Percentiles rank a stretch among this genome's conserved stretches.
Evolutionary conservation across 495 filamentous ascomycete species (phyloP).

Genomic region (Usnea hakonensis): DNA sequence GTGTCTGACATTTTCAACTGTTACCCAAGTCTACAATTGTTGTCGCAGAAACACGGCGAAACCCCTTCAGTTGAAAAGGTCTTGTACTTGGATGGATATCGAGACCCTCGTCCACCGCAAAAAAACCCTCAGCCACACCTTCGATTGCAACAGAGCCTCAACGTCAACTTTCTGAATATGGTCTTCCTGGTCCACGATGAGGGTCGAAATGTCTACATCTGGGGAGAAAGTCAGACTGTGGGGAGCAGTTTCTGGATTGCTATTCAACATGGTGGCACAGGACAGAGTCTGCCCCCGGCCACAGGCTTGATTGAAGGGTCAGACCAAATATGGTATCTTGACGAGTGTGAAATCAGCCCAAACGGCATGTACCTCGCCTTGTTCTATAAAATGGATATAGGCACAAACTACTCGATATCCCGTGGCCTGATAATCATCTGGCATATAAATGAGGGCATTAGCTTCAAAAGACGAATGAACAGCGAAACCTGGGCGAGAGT

Average conservation of each 20-base stretch:
- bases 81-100: not conserved
- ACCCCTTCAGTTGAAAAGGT: not conserved
- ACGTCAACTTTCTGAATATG: no score
- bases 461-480: not conserved
- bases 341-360: not conserved
- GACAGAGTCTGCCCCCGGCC: not conserved
- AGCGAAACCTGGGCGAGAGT: not conserved
- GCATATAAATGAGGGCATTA: not conserved
- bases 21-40: not conserved
- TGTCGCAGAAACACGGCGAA: not conserved
- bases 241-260: not conserved
- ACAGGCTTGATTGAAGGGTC: no score
- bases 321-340: no score
- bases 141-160: not conserved
- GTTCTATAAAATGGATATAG: not conserved
- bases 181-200: constrained; percentile 2
- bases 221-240: not conserved
- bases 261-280: not conserved
- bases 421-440: not conserved
- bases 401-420: no score
- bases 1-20: not conserved
- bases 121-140: not conserved
- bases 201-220: not conserved
- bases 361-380: not conserved
- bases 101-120: not conserved